A percentile compares a stretch with the other conserved stretches of the same genome.
These are phyloP conservation scores for Populus davidiana DNA, from an alignment of 345 rosid species.

Conservation along the genomic window DNA sequence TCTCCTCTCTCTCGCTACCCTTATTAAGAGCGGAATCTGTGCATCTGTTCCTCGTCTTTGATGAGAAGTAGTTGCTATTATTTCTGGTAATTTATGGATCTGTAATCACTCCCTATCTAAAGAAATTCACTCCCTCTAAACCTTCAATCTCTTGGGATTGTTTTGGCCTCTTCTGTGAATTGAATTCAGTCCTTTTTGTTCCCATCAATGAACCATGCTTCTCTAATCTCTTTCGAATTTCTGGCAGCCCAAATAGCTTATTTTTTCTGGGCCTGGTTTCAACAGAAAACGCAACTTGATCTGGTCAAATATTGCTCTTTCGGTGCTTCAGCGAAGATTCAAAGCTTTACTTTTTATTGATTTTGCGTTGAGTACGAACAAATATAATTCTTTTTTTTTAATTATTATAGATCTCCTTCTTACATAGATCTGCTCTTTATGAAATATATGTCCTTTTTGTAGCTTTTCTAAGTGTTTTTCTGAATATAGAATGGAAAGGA, in stretches of 20 bases:
- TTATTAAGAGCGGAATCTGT: not conserved
- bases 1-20: not conserved
- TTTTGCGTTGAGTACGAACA: not conserved
- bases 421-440: slow-evolving; percentile 15
- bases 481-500: slow-evolving; percentile 10
- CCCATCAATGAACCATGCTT: not conserved
- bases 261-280: not conserved
- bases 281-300: slow-evolving; percentile 4
- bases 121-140: not conserved
- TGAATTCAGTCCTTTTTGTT: not conserved
- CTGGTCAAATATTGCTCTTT: not conserved
- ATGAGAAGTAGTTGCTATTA: slow-evolving; percentile 9
- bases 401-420: not conserved
- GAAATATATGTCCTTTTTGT: slow-evolving; percentile 2
- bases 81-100: not conserved
- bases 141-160: not conserved
- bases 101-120: not conserved
- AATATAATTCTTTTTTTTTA: not conserved
- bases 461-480: not conserved
- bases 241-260: not conserved
- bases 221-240: not conserved
- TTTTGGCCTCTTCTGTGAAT: not conserved
- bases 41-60: slow-evolving; percentile 1
- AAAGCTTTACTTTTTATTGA: not conserved
- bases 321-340: not conserved